Base-by-base conservation (phyloP, 2,329 filamentous ascomycete species). In the Westerdykella aurantiaca region DNA sequence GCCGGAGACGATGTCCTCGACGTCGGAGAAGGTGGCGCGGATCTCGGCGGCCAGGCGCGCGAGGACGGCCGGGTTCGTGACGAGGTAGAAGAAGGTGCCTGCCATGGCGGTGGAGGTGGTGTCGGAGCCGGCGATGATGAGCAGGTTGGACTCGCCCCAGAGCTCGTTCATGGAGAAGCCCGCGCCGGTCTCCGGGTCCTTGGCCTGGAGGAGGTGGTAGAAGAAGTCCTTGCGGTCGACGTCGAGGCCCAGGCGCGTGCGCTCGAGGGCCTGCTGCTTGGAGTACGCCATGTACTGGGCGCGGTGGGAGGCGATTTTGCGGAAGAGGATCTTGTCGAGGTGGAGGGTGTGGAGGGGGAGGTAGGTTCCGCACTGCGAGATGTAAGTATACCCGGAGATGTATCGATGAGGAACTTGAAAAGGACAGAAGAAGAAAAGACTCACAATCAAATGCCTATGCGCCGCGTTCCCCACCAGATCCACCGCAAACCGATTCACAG, bases 111-210 rank as follows among this genome's bases (percentile, higher is more conserved):
- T 72, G 2, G 69, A 70, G 2, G 69, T 70, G 4, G 71, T 73
- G 44, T 73, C 71, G 1, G 65, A 69, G 29, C 68, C 74, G 12
- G 74, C 73, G 34, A 74, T 72, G 46, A 77, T 76, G 18, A 77
- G 52, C 2, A 73, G 60, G 42, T 73, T 71, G 31, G 69, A 72
- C 51, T 77, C 74, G 48, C 68, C 70, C 66, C 71, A 73, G 17
- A 77, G 51, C 51, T 77, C 74, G 41, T 68, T 61, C 58, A 67
- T 61, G 50, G 63, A 63, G 60, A 73, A 68, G 40, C 71, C 64
- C 25, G 68, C 55, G 46, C 70, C 66, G 13, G 71, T 72, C 48
- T 73, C 63, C 1, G 70, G 67, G 53, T 78, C 68, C 53, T 70
- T 69, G 41, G 73, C 69, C 43, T 72, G 64, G 37, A 72, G 57